Base-by-base conservation (phyloP, 257 asterid species). In the Penstemon barbatus region DNA sequence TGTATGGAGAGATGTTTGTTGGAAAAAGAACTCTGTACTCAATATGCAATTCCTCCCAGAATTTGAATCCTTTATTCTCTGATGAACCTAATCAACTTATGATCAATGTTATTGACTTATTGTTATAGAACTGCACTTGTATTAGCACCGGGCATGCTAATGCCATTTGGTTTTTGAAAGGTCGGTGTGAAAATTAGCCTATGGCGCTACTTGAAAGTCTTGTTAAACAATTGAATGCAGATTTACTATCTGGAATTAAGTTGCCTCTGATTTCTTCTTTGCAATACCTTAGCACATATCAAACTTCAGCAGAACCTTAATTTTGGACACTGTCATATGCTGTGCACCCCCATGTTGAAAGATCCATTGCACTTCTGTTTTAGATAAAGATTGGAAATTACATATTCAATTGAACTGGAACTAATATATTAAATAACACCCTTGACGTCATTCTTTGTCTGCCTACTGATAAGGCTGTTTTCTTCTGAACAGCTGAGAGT, bases 401-500 rank as follows among this genome's bases (percentile, higher is more conserved):
- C 56, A 7, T 53, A 33, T 71, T 44, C 25, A 50, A 4, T 5
- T n/a, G 15, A 36, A 44, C 43, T 46, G 18, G 49, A 57, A 55
- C 44, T 65, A 13, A 3, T 69, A 42, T 18, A 11, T 68, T 48
- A 53, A 38, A 15, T 41, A 9, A 37, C 48, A 50, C 66, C 56
- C 62, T 66, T 62, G 3, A 13, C 18, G 12, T 13, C 13, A n/a
- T 36, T 72, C 19, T 61, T 12, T 71, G 38, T 44, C 45, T 45
- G 74, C 55, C 60, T 51, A 48, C 53, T 79, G 33, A 74, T 9
- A 10, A 43, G 15, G 51, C n/a, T 54, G 19, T 60, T 73, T 72
- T 71, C 33, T 25, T 25, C 59, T 67, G 61, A 57, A 46, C 86
- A 74, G 84, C 64, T 41, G 88, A 76, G 56, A 79, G 61, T 53